These are phyloP conservation scores for Silene latifolia DNA, from an alignment of 148 eudicot species.

Conservation along the genomic window DNA sequence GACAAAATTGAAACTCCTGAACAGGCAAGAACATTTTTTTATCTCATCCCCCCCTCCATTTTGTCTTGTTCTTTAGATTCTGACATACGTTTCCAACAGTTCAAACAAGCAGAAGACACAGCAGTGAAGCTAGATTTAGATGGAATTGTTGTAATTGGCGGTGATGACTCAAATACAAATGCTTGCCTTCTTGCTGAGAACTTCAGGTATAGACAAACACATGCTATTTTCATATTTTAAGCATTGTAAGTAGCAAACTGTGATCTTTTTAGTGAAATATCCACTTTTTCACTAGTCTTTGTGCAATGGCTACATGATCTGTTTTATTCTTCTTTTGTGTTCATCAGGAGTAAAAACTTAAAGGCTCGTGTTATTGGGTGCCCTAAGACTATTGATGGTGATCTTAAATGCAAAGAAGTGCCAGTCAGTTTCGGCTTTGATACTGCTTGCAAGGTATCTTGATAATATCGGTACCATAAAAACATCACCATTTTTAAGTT, in stretches of 20 bases:
- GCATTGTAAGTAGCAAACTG: background rate
- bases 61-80: background rate
- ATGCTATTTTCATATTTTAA: background rate
- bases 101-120: conserved; percentile 96
- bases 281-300: background rate
- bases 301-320: background rate
- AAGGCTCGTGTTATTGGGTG: conserved; percentile 93
- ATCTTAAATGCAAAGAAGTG: conserved; percentile 91
- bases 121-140: conserved; percentile 85
- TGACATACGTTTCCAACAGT: conserved; percentile 41
- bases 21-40: conserved; percentile 47
- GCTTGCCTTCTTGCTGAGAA: conserved; percentile 98
- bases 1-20: conserved; percentile 99
- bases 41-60: background rate
- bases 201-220: conserved; percentile 51
- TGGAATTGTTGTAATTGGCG: conserved; percentile 98
- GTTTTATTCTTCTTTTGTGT: background rate
- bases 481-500: background rate
- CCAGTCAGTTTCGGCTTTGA: conserved; percentile 98
- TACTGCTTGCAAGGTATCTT: conserved; percentile 96
- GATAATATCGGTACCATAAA: background rate
- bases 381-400: conserved; percentile 99
- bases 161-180: conserved; percentile 97
- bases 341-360: conserved; percentile 74
- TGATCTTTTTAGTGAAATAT: background rate